phyloP scores from a whole-genome alignment of 129 eudicot species.

The Artemisia annua region DNA sequence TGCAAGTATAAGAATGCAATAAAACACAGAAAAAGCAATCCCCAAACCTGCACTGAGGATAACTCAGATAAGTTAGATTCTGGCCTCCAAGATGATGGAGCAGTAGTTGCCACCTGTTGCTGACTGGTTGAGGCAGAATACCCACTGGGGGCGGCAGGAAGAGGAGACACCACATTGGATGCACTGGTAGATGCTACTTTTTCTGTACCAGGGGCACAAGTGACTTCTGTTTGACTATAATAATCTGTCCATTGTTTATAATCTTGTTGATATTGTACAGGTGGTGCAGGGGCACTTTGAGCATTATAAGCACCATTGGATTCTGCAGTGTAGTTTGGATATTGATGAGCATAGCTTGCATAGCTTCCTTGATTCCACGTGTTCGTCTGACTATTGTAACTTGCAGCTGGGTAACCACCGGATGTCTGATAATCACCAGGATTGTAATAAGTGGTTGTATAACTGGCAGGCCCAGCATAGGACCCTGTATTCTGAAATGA shows the following conservation, averaged over 20 bases:
- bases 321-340: constrained; percentile 68
- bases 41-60: constrained; percentile 78
- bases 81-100: constrained; percentile 69
- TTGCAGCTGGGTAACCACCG: constrained; percentile 66
- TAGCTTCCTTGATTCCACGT: constrained; percentile 86
- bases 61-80: constrained; percentile 56
- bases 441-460: constrained; percentile 99
- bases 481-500: constrained; percentile 99
- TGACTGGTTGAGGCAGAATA: constrained; percentile 52
- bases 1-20: not conserved
- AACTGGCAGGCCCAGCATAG: constrained; percentile 94
- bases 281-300: constrained; percentile 49
- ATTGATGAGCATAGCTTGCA: constrained; percentile 64
- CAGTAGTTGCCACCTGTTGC: constrained; percentile 45
- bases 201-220: constrained; percentile 99
- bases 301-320: constrained; percentile 63
- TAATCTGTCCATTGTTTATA: constrained; percentile 93
- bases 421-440: constrained; percentile 99
- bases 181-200: constrained; percentile 52
- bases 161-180: constrained; percentile 44
- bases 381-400: constrained; percentile 67
- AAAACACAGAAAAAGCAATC: constrained; percentile 18
- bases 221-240: constrained; percentile 86
- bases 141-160: constrained; percentile 48
- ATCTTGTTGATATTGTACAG: constrained; percentile 70